A percentile compares a stretch with the other conserved stretches of the same genome.
phyloP scores from a whole-genome alignment of 352 stramenopile genomes.

The Elongisporangium prolatum region DNA sequence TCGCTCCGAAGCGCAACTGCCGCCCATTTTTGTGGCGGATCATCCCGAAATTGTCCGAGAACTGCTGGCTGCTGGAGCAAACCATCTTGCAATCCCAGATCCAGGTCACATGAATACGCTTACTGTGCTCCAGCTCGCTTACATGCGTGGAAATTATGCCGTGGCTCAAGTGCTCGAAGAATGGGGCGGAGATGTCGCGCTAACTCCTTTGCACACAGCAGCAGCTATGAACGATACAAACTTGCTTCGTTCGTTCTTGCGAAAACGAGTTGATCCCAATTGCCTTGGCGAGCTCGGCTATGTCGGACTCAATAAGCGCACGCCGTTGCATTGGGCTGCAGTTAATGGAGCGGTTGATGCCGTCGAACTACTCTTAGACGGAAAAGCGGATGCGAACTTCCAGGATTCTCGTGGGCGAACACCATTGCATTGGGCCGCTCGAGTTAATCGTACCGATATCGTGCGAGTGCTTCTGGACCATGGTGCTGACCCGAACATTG shows the following conservation, averaged over 20 bases:
- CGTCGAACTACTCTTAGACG: slow-evolving; percentile 52
- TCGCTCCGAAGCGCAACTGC: slow-evolving; percentile 55
- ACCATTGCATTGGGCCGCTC: slow-evolving; percentile 72
- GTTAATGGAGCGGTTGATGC: slow-evolving; percentile 61
- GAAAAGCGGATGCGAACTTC: slow-evolving; percentile 57
- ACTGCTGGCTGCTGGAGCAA: slow-evolving; percentile 55
- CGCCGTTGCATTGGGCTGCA: slow-evolving; percentile 72
- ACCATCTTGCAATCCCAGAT: slow-evolving; percentile 77
- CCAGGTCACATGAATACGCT: slow-evolving; percentile 85
- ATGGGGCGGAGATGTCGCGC: slow-evolving; percentile 73
- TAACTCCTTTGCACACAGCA: slow-evolving; percentile 73
- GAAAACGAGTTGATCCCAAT: slow-evolving; percentile 72
- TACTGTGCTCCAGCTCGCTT: slow-evolving; percentile 75
- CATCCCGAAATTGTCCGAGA: slow-evolving; percentile 77
- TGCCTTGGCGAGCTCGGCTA: slow-evolving; percentile 77
- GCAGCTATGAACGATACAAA: slow-evolving; percentile 66
- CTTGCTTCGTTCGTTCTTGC: slow-evolving; percentile 51
- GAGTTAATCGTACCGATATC: slow-evolving; percentile 65
- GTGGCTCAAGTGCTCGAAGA: slow-evolving; percentile 78
- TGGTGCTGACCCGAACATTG: slow-evolving; percentile 60
- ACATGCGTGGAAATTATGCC: slow-evolving; percentile 75
- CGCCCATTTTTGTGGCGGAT: slow-evolving; percentile 76
- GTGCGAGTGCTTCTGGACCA: slow-evolving; percentile 50
- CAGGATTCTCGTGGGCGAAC: slow-evolving; percentile 64
- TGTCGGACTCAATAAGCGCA: slow-evolving; percentile 76